Base-by-base conservation (phyloP, 805 yeast species). In the Starmerella etchellsii region DNA sequence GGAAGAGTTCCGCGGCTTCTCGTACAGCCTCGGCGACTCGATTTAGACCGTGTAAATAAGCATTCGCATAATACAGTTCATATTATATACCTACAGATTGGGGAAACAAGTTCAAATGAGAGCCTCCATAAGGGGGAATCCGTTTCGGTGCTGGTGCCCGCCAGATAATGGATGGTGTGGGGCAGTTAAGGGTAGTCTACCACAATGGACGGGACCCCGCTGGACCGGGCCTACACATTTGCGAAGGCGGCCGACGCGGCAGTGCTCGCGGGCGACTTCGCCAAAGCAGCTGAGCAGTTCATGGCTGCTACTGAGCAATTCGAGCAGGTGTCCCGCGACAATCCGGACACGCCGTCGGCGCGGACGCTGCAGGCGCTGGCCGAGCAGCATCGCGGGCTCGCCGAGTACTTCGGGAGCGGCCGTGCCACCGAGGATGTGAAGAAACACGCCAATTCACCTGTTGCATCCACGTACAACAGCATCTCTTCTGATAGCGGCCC, bases 1-100 rank as follows among this genome's bases (percentile, higher is more conserved):
- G 68, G 96, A 91, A 55, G 93, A 84, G 65, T 91, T 91, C 72
- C 76, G 97, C 53, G 98, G 98, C 3, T 91, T 91, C 64, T 84
- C 96, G 2, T 88, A 85, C 60, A 48, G 58, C 38, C 44, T 49
- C 26, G 60, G 57, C 9, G 64, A 59, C 13, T 42, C 50, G 2
- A 43, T 53, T 5, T 54, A 43, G 41, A 9, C 26, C 4, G 20
- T 7, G 10, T 23, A 23, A 23, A n/a, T n/a, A n/a, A n/a, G n/a
- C n/a, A n/a, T n/a, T n/a, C n/a, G 18, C 28, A 14, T 16, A 30
- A 9, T 11, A n/a, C n/a, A n/a, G n/a, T n/a, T n/a, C n/a, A n/a
- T n/a, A n/a, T n/a, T n/a, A n/a, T n/a, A n/a, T n/a, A n/a, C n/a
- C n/a, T n/a, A n/a, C n/a, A n/a, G n/a, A n/a, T n/a, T n/a, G n/a